Evolutionary conservation across 1,284 basidiomycete species (phyloP).

Genomic region (Polyporus tsugae): DNA sequence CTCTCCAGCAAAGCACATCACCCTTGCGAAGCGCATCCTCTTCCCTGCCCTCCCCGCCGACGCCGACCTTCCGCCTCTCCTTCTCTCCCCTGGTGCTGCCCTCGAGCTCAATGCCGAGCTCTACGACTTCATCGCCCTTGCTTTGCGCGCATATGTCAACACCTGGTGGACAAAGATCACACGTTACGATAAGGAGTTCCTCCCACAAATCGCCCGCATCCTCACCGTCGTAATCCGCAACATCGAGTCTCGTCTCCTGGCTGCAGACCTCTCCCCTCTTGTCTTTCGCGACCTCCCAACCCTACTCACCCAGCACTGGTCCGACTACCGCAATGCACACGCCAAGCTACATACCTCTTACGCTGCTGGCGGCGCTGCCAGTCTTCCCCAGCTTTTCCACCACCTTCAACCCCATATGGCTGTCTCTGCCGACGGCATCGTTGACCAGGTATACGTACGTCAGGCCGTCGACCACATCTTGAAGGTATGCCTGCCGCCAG

Average conservation of each 20-base stretch:
- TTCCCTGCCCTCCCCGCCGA: slow-evolving; percentile 63
- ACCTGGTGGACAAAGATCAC: slow-evolving; percentile 87
- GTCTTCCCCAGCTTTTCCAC: slow-evolving; percentile 75
- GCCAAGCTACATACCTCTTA: slow-evolving; percentile 72
- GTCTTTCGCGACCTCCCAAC: slow-evolving; percentile 67
- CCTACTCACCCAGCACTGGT: slow-evolving; percentile 74
- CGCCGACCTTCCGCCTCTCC: slow-evolving; percentile 60
- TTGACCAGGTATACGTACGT: slow-evolving; percentile 81
- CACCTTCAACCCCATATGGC: slow-evolving; percentile 83
- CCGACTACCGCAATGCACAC: slow-evolving; percentile 74
- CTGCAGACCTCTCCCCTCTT: slow-evolving; percentile 64
- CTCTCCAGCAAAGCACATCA: slow-evolving; percentile 39
- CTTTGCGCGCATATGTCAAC: slow-evolving; percentile 76
- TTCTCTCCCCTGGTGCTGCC: slow-evolving; percentile 50
- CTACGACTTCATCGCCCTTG: slow-evolving; percentile 81
- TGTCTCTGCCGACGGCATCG: slow-evolving; percentile 62
- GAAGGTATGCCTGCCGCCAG: slow-evolving; percentile 68
- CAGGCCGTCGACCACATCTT: slow-evolving; percentile 78
- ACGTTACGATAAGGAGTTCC: slow-evolving; percentile 82
- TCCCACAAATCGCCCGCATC: slow-evolving; percentile 73
- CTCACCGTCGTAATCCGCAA: slow-evolving; percentile 64
- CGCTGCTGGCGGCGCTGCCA: slow-evolving; percentile 66
- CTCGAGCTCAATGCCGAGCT: slow-evolving; percentile 71
- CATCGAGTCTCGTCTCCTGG: slow-evolving; percentile 65
- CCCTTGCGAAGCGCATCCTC: slow-evolving; percentile 72